A percentile compares a stretch with the other conserved stretches of the same genome.
Conservation (phyloP, 2,329 filamentous ascomycete species). For the Fusarium oligoseptatum region DNA sequence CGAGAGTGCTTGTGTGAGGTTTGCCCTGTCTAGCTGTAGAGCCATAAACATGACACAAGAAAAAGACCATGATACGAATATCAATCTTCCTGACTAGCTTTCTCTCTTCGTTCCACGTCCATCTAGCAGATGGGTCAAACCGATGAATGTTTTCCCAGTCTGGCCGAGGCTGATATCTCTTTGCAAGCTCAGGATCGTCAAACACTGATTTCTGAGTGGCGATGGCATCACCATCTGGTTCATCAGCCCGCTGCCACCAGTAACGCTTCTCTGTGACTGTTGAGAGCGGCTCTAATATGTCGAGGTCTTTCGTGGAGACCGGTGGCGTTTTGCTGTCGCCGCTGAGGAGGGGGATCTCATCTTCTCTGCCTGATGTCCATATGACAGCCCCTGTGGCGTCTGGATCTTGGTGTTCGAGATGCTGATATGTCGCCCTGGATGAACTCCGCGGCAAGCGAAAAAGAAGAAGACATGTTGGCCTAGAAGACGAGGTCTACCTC, state of each 20-base stretch:
- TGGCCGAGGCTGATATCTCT: constrained; percentile 50
- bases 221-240: constrained; percentile 27
- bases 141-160: constrained; percentile 59
- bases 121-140: constrained; percentile 60
- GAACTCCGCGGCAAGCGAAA: neutral
- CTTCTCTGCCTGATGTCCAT: constrained; percentile 1
- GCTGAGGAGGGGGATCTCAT: constrained; percentile 10
- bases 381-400: neutral
- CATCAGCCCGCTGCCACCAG: constrained; percentile 7
- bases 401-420: neutral
- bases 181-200: constrained; percentile 57
- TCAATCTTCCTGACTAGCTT: constrained; percentile 13
- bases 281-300: neutral
- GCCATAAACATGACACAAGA: constrained; percentile 57
- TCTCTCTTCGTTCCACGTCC: constrained; percentile 55
- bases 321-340: constrained; percentile 1
- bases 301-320: neutral
- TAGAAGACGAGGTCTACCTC: neutral
- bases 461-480: neutral
- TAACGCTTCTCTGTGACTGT: neutral
- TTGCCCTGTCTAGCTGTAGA: constrained; percentile 64
- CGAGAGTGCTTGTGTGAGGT: constrained; percentile 61
- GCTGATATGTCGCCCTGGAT: neutral
- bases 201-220: constrained; percentile 61
- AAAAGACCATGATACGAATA: constrained; percentile 60